Evolutionary conservation across 257 asterid genomes (phyloP), one percentile per base, ranked within the genome.

Genomic region (Nicotiana paniculata): DNA sequence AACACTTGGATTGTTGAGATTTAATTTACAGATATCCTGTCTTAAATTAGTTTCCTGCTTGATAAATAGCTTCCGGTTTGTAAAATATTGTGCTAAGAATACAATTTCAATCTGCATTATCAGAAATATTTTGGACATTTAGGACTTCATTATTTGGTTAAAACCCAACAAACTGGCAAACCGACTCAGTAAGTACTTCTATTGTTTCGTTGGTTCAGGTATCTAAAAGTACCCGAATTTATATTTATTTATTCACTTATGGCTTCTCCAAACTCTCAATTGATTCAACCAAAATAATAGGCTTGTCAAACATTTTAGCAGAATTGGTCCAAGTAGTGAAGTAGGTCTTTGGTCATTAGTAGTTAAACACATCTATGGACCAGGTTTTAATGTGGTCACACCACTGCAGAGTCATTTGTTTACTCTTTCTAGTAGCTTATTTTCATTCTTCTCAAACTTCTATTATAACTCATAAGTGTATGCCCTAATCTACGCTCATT

Each of bases 1-100:
- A 69, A 69, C 10, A 69, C 77, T 69, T 69, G 77, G 57, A 69
- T 69, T 69, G 57, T 69, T 69, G 77, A n/a, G 77, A 6, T 37
- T 39, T 69, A 68, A 37, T 69, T 69, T 37, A 37, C 57, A n/a
- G 57, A 69, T 69, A 30, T 69, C 57, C 77, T 69, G 43, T 69
- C 77, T 39, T 39, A n/a, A 69, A 69, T 35, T n/a, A 39, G 77
- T 39, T 69, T 69, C 46, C 74, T 16, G 48, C 33, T 69, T 57
- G 55, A 69, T 54, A 51, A 39, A 69, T 39, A 39, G 77, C 35
- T 39, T 54, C 77, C 77, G 10, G n/a, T 69, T 69, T 10, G 77
- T 39, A 69, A 69, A 39, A 69, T 37, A 1, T 35, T 68, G 30
- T 58, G 10, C n/a, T 28, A 37, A n/a, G 77, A 39, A 12, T 69